phyloP scores from a whole-genome alignment of 1,284 basidiomycete genomes.

The Cronartium ribicola region DNA sequence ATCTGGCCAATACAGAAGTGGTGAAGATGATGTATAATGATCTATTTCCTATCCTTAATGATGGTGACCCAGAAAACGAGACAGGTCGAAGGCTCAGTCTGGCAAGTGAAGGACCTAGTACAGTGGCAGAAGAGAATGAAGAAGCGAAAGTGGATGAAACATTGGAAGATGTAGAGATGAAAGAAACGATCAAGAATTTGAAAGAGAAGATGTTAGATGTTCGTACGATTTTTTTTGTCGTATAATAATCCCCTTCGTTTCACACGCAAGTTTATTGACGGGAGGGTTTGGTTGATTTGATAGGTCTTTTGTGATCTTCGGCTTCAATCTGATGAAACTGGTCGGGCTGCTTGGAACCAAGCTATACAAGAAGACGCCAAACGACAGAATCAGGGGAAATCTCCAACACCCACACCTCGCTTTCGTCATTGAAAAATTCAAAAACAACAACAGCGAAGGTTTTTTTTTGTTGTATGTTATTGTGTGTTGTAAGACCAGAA shows the following conservation, averaged over 20 bases:
- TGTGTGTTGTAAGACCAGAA: no score
- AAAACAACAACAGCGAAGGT: no score
- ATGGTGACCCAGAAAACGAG: not conserved
- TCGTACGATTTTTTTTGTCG: not conserved
- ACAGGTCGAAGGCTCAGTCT: not conserved
- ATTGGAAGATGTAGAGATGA: constrained; percentile 3
- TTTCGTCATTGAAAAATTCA: no score
- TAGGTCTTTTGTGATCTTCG: constrained; percentile 31
- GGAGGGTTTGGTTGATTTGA: not conserved
- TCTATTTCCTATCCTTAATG: constrained; percentile 22
- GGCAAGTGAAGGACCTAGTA: not conserved
- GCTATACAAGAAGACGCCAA: constrained; percentile 1
- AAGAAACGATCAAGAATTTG: constrained; percentile 6
- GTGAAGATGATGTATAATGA: constrained; percentile 38
- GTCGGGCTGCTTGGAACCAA: constrained; percentile 33
- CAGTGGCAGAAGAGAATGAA: not conserved
- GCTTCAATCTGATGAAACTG: constrained; percentile 19
- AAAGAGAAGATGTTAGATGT: constrained; percentile 37
- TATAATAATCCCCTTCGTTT: not conserved
- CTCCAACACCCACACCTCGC: no score
- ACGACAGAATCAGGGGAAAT: not conserved
- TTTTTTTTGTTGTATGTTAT: no score
- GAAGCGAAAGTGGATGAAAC: not conserved
- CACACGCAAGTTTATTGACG: no score
- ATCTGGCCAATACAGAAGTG: constrained; percentile 21